These are phyloP conservation scores for Calonectria leucothoes DNA, from an alignment of 2,329 filamentous ascomycete genomes.

Conservation along the genomic window DNA sequence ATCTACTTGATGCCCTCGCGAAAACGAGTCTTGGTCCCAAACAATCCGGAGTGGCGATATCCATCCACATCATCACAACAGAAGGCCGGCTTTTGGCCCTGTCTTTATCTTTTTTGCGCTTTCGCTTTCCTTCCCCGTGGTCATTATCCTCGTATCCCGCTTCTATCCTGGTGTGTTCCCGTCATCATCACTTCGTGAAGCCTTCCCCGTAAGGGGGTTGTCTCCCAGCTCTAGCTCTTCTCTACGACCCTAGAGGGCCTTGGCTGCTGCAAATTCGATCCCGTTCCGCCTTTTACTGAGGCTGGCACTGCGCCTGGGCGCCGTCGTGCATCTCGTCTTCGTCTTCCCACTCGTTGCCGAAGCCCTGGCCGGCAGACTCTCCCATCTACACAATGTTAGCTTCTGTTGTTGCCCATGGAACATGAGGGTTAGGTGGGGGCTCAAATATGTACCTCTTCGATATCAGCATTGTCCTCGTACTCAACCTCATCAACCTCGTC, in stretches of 20 bases:
- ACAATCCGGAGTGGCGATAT: slow-evolving; percentile 16
- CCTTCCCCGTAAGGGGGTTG: slow-evolving; percentile 10
- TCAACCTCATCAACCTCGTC: slow-evolving; percentile 89
- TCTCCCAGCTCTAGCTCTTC: slow-evolving; percentile 23
- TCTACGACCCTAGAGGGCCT: slow-evolving; percentile 12
- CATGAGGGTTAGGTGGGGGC: slow-evolving; percentile 4
- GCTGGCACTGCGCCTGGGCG: slow-evolving; percentile 74
- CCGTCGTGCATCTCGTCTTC: slow-evolving; percentile 77
- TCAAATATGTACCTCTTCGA: slow-evolving; percentile 74
- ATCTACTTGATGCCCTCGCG: slow-evolving; percentile 7
- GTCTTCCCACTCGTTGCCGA: slow-evolving; percentile 75
- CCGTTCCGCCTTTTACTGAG: slow-evolving; percentile 66
- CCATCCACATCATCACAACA: slow-evolving; percentile 1
- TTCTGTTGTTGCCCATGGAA: not conserved
- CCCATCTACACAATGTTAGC: slow-evolving; percentile 68
- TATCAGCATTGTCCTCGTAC: slow-evolving; percentile 83
- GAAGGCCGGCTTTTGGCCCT: not conserved
- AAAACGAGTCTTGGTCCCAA: not conserved
- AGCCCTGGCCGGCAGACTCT: slow-evolving; percentile 75
- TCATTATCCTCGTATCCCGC: not conserved
- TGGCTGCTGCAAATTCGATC: not conserved
- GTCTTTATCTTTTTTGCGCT: not conserved
- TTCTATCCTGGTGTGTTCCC: slow-evolving; percentile 26
- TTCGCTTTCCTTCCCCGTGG: not conserved
- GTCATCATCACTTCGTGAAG: slow-evolving; percentile 42